phyloP scores from a whole-genome alignment of 2,329 filamentous ascomycete genomes.

The Cladosporium austrohemisphaericum region DNA sequence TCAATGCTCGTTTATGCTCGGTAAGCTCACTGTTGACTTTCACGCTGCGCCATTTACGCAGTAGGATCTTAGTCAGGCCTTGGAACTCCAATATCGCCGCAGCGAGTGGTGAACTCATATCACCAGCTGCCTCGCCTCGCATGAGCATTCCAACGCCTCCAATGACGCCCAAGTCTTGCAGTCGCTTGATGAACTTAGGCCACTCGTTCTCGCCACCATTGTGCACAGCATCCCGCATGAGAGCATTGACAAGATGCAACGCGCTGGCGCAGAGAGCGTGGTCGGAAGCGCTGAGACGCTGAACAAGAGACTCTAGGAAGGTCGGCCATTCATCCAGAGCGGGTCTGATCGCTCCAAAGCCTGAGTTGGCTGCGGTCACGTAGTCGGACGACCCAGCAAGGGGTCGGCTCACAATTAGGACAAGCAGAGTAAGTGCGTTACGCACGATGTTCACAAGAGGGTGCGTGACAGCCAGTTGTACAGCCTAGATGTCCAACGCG shows the following conservation, averaged over 20 bases:
- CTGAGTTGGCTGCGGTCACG: conserved; percentile 61
- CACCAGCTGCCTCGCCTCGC: conserved; percentile 88
- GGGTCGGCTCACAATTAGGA: conserved; percentile 80
- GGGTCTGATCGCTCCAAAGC: conserved; percentile 87
- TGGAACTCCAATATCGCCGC: conserved; percentile 92
- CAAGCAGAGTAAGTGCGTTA: conserved; percentile 93
- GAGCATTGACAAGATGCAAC: conserved; percentile 87
- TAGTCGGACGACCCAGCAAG: conserved; percentile 44
- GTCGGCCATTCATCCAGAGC: conserved; percentile 87
- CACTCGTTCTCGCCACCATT: conserved; percentile 77
- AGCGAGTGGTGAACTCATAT: conserved; percentile 82
- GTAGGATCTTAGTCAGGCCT: conserved; percentile 71
- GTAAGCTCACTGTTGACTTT: conserved; percentile 78
- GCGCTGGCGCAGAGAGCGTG: conserved; percentile 95
- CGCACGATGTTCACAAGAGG: conserved; percentile 95
- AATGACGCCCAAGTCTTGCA: conserved; percentile 91
- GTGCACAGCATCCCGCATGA: conserved; percentile 87
- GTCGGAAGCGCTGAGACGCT: conserved; percentile 86
- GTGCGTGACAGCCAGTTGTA: conserved; percentile 90
- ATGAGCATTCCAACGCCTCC: conserved; percentile 86
- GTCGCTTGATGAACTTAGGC: conserved; percentile 88
- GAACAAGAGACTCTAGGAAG: conserved; percentile 91
- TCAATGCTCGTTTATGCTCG: conserved; percentile 83
- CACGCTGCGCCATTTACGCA: conserved; percentile 80
- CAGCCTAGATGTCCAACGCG: conserved; percentile 51